Conservation (phyloP, 1,139 yeast species). For the Pichia terricola region DNA sequence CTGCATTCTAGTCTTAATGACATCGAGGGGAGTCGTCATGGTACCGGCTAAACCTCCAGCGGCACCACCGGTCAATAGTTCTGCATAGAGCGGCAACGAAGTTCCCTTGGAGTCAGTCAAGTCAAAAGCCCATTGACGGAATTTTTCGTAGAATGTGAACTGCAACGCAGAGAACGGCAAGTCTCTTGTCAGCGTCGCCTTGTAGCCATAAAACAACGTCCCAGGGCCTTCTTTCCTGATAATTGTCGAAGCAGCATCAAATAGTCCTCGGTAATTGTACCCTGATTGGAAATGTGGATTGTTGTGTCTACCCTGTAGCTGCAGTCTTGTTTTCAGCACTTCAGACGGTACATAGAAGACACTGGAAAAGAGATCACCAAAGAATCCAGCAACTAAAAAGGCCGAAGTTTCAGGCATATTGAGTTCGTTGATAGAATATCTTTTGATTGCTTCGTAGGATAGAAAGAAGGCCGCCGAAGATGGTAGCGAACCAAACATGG, state of each 20-base stretch:
- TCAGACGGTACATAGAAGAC: conserved; percentile 96
- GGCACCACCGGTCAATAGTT: conserved; percentile 80
- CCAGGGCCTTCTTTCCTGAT: conserved; percentile 58
- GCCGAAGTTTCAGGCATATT: conserved; percentile 71
- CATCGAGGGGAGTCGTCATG: conserved; percentile 55
- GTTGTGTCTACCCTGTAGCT: conserved; percentile 79
- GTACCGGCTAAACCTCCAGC: conserved; percentile 97
- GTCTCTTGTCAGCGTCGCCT: conserved; percentile 85
- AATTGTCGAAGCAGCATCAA: conserved; percentile 62
- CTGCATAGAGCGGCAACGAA: conserved; percentile 49
- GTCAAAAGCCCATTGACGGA: conserved; percentile 53
- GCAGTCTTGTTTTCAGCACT: conserved; percentile 87
- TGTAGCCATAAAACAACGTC: conserved; percentile 82
- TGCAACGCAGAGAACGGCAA: conserved; percentile 93
- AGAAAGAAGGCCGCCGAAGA: conserved; percentile 90
- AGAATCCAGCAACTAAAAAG: conserved; percentile 75
- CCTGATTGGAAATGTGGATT: conserved; percentile 76
- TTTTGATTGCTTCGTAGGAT: conserved; percentile 74
- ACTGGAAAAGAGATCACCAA: conserved; percentile 87
- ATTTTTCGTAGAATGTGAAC: conserved; percentile 88
- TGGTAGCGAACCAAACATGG: conserved; percentile 85
- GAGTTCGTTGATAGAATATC: conserved; percentile 54
- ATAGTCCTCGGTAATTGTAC: conserved; percentile 68
- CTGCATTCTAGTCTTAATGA: conserved; percentile 86
- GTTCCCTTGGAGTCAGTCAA: conserved; percentile 16